Evolutionary conservation across 208 protist species (phyloP).

Genomic region (Trypanosomatidae sp.): DNA sequence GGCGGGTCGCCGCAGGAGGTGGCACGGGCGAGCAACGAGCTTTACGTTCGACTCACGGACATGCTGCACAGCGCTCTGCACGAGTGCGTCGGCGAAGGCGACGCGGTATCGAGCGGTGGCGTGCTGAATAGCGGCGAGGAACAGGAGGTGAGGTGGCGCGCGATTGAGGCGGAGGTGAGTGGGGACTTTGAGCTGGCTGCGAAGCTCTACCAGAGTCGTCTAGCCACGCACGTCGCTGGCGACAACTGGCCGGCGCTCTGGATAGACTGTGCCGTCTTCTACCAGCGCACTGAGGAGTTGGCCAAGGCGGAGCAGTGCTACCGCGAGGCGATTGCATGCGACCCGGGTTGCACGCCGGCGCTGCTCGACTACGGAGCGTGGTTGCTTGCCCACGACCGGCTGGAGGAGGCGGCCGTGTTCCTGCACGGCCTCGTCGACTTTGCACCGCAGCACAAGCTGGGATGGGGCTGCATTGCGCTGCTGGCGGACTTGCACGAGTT

Average conservation of each 20-base stretch:
- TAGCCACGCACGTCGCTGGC: constrained; percentile 35
- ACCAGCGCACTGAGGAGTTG: constrained; percentile 70
- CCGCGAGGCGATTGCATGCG: constrained; percentile 81
- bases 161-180: constrained; percentile 77
- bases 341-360: constrained; percentile 47
- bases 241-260: constrained; percentile 44
- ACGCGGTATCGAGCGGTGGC: neutral
- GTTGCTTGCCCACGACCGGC: constrained; percentile 72
- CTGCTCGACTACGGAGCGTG: constrained; percentile 83
- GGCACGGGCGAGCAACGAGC: constrained; percentile 70
- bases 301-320: constrained; percentile 89
- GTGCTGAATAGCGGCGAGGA: constrained; percentile 1
- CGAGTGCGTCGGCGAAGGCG: neutral
- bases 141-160: constrained; percentile 71
- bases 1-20: constrained; percentile 33
- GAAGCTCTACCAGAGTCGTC: constrained; percentile 77
- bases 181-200: constrained; percentile 60
- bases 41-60: constrained; percentile 90
- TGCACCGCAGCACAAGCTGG: constrained; percentile 38
- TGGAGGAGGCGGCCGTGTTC: constrained; percentile 87
- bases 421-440: constrained; percentile 78
- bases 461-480: constrained; percentile 71
- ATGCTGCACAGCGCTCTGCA: constrained; percentile 74
- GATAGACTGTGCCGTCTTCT: constrained; percentile 80
- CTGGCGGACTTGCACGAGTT: constrained; percentile 65